Evolutionary conservation across 2,329 filamentous ascomycete species (phyloP), one percentile per base, ranked within the genome.

Genomic region (Ophiognomonia clavigignenti-juglandacearum): DNA sequence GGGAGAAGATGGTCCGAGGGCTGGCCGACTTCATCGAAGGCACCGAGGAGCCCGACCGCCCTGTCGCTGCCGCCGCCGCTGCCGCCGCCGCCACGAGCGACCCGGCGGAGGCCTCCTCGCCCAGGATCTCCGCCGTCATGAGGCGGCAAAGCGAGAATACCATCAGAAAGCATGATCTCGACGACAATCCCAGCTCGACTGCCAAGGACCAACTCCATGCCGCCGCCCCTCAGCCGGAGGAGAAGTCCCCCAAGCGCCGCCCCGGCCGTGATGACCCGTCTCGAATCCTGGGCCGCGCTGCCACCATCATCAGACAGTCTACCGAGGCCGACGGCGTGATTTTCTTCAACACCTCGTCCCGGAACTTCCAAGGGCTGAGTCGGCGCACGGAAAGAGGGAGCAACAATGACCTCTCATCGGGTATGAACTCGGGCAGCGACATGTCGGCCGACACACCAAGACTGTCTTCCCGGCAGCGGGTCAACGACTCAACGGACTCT

Each of bases 281-380:
- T 26, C 32, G 26, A 24, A 44, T 48, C 29, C 70, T 74, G 48
- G 64, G 63, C 4, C 68, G 63, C 8, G 72, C 72, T 6, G 64
- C 70, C 11, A 66, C 64, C 29, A 59, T 73, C 19, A 61, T 74
- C 10, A 59, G 67, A 6, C 61, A 72, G 31, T 68, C 68, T 2
- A 59, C 73, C 4, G 64, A 67, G n/a, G 64, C 67, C 0, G 69
- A 73, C 19, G 71, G 71, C 0, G 59, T 62, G 4, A 32, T 64
- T 1, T 66, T 65, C 45, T 52, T 66, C 40, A 44, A 48, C 23
- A 48, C 46, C 1, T 43, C 46, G 16, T 48, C 46, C 3, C 22
- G 40, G 10, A 44, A 42, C 7, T 36, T 48, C 3, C 46, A 48
- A 35, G 46, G 46, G 6, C 40, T 44, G 23, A 31, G 35, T 4